Percentiles rank a stretch among this genome's conserved stretches.
These are phyloP conservation scores for Erodium maritimum DNA, from an alignment of 345 rosid genomes.

Conservation along the genomic window DNA sequence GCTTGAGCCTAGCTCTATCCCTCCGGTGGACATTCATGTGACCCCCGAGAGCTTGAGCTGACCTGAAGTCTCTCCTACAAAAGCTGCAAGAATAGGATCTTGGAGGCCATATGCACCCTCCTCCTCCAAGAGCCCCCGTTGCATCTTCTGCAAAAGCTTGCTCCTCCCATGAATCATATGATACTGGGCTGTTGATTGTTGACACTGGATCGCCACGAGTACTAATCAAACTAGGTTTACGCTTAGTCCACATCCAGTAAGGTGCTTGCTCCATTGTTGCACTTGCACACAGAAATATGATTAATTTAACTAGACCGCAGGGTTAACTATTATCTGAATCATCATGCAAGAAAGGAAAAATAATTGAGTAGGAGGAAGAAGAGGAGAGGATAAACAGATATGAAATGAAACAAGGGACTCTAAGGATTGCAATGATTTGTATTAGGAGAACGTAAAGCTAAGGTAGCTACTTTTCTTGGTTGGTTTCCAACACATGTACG, in stretches of 20 bases:
- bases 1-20: conserved; percentile 68
- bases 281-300: no score
- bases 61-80: conserved; percentile 59
- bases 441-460: conserved; percentile 19
- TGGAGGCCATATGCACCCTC: conserved; percentile 51
- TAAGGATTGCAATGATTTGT: conserved; percentile 1
- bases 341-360: background rate
- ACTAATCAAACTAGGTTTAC: conserved; percentile 17
- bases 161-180: conserved; percentile 67
- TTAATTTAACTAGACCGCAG: background rate
- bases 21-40: no score
- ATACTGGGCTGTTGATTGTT: conserved; percentile 5
- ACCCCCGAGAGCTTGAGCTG: no score
- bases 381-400: background rate
- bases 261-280: conserved; percentile 23
- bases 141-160: conserved; percentile 68
- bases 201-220: conserved; percentile 9
- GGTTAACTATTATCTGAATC: no score
- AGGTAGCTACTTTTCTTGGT: conserved; percentile 9
- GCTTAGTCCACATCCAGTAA: conserved; percentile 35
- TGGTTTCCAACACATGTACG: background rate
- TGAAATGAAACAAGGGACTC: background rate
- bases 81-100: conserved; percentile 67
- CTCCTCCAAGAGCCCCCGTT: conserved; percentile 31
- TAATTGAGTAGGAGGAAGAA: background rate